A percentile compares a stretch with the other conserved stretches of the same genome.
Evolutionary conservation across 345 rosid species (phyloP).

Genomic region (Ceriops tagal): DNA sequence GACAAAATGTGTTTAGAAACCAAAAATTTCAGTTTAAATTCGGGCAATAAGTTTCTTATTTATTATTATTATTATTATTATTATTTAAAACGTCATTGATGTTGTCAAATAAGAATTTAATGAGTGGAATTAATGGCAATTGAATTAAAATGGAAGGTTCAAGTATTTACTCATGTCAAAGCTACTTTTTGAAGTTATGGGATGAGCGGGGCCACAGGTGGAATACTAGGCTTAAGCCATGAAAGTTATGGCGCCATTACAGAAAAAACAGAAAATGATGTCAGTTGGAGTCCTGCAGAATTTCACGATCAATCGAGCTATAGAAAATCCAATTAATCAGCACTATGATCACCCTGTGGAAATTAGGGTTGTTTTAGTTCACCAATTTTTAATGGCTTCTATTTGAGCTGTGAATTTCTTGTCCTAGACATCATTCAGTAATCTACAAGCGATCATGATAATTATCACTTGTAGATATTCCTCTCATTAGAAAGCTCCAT

Average conservation of each 20-base stretch:
- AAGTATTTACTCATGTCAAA: no score
- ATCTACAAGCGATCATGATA: background rate
- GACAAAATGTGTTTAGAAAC: no score
- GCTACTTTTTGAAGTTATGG: slow-evolving; percentile 1
- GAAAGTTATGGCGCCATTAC: slow-evolving; percentile 1
- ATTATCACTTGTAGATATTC: no score
- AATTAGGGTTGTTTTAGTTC: background rate
- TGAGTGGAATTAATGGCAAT: no score
- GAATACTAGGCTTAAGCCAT: slow-evolving; percentile 4
- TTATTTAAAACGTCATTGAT: no score
- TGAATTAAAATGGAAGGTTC: no score
- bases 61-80: no score
- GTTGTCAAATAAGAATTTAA: no score
- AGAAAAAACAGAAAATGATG: background rate
- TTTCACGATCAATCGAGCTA: background rate
- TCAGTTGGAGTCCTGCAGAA: slow-evolving; percentile 6
- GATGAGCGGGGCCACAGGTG: slow-evolving; percentile 5
- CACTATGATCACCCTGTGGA: background rate
- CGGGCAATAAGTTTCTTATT: no score
- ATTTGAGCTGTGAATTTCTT: slow-evolving; percentile 11
- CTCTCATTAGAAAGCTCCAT: no score
- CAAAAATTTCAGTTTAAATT: no score
- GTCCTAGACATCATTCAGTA: background rate
- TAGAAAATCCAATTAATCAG: slow-evolving; percentile 16
- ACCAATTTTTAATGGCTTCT: background rate